Evolutionary conservation across 1,284 basidiomycete genomes (phyloP), one percentile per base, ranked within the genome.

Genomic region (Hemileccinum hortonii): DNA sequence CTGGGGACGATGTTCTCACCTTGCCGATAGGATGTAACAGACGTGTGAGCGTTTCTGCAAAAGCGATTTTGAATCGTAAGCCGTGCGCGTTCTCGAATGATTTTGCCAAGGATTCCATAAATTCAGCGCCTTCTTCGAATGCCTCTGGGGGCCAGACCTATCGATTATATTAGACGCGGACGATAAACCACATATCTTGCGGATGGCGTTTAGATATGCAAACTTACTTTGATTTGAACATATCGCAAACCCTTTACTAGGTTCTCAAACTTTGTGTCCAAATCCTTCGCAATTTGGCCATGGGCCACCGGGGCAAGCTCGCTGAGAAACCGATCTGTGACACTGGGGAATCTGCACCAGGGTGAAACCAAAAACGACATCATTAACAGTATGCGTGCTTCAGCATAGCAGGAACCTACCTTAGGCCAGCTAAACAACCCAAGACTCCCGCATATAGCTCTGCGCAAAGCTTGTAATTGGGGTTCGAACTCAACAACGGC

Each of bases 61-160:
- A 97, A 3, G 89, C 85, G 16, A 81, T 81, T 72, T 98, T 98
- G 54, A 98, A 75, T 30, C 85, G 81, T 48, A 84, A 78, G 10
- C 95, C 95, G 62, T 95, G 94, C 0, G 92, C 85, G 56, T 90
- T 84, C 29, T 83, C 86, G 64, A 94, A 98, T 2, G 88, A 86
- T 55, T 86, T 87, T 0, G 93, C 86, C 11, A 98, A 72, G 3
- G 84, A 81, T 49, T 92, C 86, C 69, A 98, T 74, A 62, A 98
- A 97, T 59, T 98, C 94, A 6, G 94, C 90, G 4, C 91, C 92
- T 69, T 96, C 90, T 67, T 98, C 95, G 56, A 98, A 95, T 3
- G 88, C 84, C 64, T 95, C 90, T 39, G 93, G 90, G 0, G 95
- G 95, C 81, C 93, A 98, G 35, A 95, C 91, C 90, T 92, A 60